These are phyloP conservation scores for Bremia lactucae DNA, from an alignment of 352 stramenopile genomes.

Conservation along the genomic window DNA sequence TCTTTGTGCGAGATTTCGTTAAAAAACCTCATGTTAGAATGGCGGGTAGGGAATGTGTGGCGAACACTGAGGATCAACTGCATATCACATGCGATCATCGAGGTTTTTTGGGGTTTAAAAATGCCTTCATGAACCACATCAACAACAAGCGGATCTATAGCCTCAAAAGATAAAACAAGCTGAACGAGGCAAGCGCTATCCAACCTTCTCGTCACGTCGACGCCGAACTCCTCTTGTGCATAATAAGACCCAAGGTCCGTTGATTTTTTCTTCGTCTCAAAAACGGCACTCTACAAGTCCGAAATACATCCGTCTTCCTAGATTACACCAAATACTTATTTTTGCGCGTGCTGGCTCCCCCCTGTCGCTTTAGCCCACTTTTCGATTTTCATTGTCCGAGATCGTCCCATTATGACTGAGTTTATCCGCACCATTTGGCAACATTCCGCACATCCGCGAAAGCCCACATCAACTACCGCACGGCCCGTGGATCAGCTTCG, in stretches of 20 bases:
- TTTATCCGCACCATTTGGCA: constrained; percentile 69
- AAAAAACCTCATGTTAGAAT: constrained; percentile 15
- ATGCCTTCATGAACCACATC: constrained; percentile 5
- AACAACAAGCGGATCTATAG: constrained; percentile 4
- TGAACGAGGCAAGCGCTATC: constrained; percentile 14
- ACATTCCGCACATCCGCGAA: constrained; percentile 17
- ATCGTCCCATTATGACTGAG: constrained; percentile 42
- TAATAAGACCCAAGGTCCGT: constrained; percentile 11
- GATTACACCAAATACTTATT: constrained; percentile 7
- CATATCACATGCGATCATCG: neutral
- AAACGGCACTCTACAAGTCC: constrained; percentile 12
- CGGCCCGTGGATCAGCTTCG: constrained; percentile 53
- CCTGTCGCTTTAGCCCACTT: constrained; percentile 19
- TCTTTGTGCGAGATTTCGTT: constrained; percentile 20
- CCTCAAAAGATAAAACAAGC: constrained; percentile 23
- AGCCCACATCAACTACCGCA: constrained; percentile 21
- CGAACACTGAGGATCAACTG: constrained; percentile 5
- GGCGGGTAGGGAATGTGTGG: constrained; percentile 6
- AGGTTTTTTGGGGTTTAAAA: neutral
- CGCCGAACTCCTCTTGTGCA: neutral
- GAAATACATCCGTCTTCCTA: constrained; percentile 4
- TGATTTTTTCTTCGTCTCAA: neutral
- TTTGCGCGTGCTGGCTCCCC: neutral
- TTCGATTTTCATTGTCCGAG: too few relatives aligned
- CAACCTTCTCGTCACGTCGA: neutral